A percentile compares a stretch with the other conserved stretches of the same genome.
Evolutionary conservation across 192 early-diverging fungal species (phyloP).

Genomic region (Umbelopsis sp.): DNA sequence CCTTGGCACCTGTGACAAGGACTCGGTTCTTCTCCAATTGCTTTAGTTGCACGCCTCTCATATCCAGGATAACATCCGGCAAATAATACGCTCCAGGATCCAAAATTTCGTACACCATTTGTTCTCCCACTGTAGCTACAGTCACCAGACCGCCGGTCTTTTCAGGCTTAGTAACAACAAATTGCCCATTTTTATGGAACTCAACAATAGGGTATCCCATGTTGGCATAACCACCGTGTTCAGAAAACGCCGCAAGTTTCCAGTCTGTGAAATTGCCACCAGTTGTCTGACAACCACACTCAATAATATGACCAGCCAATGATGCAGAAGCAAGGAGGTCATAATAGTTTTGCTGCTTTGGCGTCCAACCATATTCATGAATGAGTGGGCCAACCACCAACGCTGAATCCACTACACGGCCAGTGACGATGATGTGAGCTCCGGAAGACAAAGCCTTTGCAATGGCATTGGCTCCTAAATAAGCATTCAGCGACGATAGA

Average conservation of each 20-base stretch:
- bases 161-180: constrained; percentile 62
- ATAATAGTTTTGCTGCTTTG: constrained; percentile 39
- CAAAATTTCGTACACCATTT: constrained; percentile 67
- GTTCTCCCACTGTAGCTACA: constrained; percentile 60
- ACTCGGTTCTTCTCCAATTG: constrained; percentile 61
- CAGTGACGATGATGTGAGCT: constrained; percentile 68
- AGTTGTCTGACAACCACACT: constrained; percentile 70
- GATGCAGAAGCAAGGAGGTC: constrained; percentile 65
- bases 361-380: constrained; percentile 62
- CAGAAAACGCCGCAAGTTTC: constrained; percentile 53
- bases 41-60: constrained; percentile 56
- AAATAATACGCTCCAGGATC: constrained; percentile 67
- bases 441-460: constrained; percentile 56
- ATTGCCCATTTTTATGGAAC: constrained; percentile 53
- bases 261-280: constrained; percentile 75
- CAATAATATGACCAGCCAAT: constrained; percentile 68
- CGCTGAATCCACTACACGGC: constrained; percentile 69
- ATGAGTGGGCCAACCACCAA: constrained; percentile 65
- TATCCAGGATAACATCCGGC: constrained; percentile 67
- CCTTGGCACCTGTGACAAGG: constrained; percentile 60
- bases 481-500: constrained; percentile 66
- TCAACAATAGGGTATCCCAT: constrained; percentile 75
- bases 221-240: constrained; percentile 58
- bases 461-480: constrained; percentile 60
- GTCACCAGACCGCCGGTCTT: constrained; percentile 66